phyloP scores from a whole-genome alignment of 1,284 basidiomycete genomes.

The Takashimella koratensis region DNA sequence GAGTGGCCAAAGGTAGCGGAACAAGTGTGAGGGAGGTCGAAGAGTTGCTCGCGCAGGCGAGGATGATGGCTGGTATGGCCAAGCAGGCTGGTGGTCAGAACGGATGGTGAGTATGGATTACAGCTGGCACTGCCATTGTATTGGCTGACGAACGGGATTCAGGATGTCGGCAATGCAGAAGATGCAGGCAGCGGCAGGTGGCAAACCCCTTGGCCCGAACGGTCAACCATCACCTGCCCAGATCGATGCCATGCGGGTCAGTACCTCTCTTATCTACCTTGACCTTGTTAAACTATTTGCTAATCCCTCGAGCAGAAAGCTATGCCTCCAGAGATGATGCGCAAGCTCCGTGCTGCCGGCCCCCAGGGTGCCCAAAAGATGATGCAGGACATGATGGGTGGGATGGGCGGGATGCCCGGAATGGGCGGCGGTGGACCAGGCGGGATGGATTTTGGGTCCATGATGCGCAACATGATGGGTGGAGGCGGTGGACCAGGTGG shows the following conservation, averaged over 20 bases:
- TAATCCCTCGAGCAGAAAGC: slow-evolving; percentile 62
- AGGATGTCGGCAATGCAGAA: slow-evolving; percentile 85
- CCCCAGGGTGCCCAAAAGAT: slow-evolving; percentile 85
- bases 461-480: slow-evolving; percentile 50
- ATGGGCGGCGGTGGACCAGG: slow-evolving; percentile 23
- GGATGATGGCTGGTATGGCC: slow-evolving; percentile 97
- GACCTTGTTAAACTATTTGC: too few species aligned
- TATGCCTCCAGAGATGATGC: slow-evolving; percentile 84
- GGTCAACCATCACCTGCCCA: slow-evolving; percentile 89
- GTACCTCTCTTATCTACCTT: too few species aligned
- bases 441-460: slow-evolving; percentile 66
- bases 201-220: slow-evolving; percentile 74
- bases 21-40: slow-evolving; percentile 96
- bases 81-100: slow-evolving; percentile 96
- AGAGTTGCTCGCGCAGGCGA: slow-evolving; percentile 88
- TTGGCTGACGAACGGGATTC: too few species aligned
- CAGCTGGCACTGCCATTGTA: slow-evolving; percentile 2
- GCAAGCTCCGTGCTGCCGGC: slow-evolving; percentile 71
- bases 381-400: slow-evolving; percentile 94
- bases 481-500: slow-evolving; percentile 44
- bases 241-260: slow-evolving; percentile 83
- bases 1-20: slow-evolving; percentile 92
- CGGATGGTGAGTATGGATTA: slow-evolving; percentile 61
- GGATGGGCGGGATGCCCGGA: slow-evolving; percentile 43
- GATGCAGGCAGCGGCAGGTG: slow-evolving; percentile 78